Conservation (phyloP, 305 asterid species). For the Rubia occidens region DNA sequence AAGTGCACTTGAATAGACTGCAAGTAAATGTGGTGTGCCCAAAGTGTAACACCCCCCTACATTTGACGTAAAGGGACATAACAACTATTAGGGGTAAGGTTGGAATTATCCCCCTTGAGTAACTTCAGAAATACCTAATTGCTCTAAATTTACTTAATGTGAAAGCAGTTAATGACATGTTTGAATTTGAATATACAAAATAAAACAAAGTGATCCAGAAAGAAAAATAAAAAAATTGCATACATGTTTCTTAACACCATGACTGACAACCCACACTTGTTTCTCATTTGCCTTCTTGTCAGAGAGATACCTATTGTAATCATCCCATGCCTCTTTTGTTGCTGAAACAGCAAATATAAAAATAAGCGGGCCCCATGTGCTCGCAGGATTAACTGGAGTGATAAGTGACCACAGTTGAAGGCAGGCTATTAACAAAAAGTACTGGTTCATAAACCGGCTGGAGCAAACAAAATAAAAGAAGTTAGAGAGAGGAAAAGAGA, state of each 20-base stretch:
- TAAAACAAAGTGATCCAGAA: neutral
- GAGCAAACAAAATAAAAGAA: conserved; percentile 20
- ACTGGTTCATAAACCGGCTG: conserved; percentile 99
- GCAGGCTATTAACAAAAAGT: conserved; percentile 96
- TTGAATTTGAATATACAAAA: neutral
- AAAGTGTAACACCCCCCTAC: neutral
- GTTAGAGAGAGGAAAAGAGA: conserved; percentile 24
- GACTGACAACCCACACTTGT: conserved; percentile 86
- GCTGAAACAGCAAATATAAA: conserved; percentile 98
- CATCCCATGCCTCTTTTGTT: conserved; percentile 98
- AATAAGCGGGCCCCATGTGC: conserved; percentile 99
- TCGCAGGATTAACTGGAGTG: conserved; percentile 98
- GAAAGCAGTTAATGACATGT: conserved; percentile 8
- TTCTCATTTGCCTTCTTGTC: conserved; percentile 96
- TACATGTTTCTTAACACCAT: conserved; percentile 80
- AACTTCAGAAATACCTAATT: neutral
- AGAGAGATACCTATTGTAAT: conserved; percentile 82
- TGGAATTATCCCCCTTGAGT: neutral
- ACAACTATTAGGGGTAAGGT: neutral
- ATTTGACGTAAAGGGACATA: neutral
- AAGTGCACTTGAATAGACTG: neutral
- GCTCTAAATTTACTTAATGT: neutral
- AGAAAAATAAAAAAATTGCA: conserved; percentile 13
- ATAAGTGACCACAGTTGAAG: conserved; percentile 98
- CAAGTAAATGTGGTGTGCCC: neutral